Conservation (phyloP, 495 filamentous ascomycete genomes). For the Penicillium alfredii region DNA sequence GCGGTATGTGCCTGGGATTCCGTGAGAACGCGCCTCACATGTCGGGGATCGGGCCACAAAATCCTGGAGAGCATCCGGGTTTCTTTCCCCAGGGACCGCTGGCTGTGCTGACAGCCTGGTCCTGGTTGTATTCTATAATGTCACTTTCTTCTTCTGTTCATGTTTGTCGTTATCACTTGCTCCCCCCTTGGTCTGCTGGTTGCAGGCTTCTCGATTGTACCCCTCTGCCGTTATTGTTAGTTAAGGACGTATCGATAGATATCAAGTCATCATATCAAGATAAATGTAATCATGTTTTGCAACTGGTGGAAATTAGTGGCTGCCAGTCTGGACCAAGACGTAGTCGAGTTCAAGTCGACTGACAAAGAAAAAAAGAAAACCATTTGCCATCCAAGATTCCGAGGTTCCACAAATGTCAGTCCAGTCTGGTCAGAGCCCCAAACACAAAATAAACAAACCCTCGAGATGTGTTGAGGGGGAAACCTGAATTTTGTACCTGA, state of each 20-base stretch:
- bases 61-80: constrained; percentile 2
- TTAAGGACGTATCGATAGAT: constrained; percentile 19
- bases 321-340: no score
- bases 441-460: no score
- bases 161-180: constrained; percentile 30
- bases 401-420: no score
- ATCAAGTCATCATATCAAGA: constrained; percentile 14
- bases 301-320: no score
- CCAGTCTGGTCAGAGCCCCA: no score
- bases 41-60: background rate
- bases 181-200: constrained; percentile 15
- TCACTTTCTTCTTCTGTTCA: constrained; percentile 25
- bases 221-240: constrained; percentile 16
- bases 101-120: constrained; percentile 7
- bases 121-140: constrained; percentile 29
- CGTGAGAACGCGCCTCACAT: constrained; percentile 5
- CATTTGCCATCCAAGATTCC: no score
- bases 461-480: no score
- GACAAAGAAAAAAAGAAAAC: no score
- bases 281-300: constrained; percentile 27
- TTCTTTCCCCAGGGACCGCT: constrained; percentile 14
- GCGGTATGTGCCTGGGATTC: constrained; percentile 17
- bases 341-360: no score
- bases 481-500: no score
- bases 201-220: constrained; percentile 20